These are phyloP conservation scores for Ogataea parapolymorpha DNA, from an alignment of 805 yeast genomes.

Conservation along the genomic window DNA sequence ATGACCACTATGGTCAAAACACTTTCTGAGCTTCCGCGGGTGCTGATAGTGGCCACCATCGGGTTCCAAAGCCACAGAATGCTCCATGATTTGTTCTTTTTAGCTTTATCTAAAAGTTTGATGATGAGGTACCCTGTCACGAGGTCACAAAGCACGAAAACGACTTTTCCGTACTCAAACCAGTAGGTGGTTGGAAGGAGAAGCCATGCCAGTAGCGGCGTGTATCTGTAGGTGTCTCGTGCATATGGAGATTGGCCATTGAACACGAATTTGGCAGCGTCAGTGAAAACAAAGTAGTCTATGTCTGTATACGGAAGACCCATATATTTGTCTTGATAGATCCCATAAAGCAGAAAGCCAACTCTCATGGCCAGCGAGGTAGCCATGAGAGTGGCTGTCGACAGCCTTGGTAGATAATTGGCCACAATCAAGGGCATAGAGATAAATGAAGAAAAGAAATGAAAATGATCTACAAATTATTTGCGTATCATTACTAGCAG, in stretches of 20 bases:
- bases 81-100: constrained; percentile 15
- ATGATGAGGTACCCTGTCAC: constrained; percentile 69
- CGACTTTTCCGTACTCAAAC: constrained; percentile 71
- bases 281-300: constrained; percentile 90
- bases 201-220: constrained; percentile 86
- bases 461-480: too few relatives aligned
- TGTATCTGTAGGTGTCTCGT: constrained; percentile 89
- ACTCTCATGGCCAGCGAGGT: constrained; percentile 41
- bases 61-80: constrained; percentile 86
- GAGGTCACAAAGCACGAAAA: constrained; percentile 77
- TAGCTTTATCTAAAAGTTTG: constrained; percentile 33
- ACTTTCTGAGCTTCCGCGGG: constrained; percentile 93
- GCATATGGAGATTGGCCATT: constrained; percentile 63
- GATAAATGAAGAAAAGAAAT: not conserved
- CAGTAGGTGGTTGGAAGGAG: constrained; percentile 62
- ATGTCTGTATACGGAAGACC: constrained; percentile 88
- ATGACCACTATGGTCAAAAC: constrained; percentile 75
- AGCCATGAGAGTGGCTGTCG: constrained; percentile 15
- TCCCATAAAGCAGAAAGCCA: constrained; percentile 71
- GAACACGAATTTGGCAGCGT: constrained; percentile 75
- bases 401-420: constrained; percentile 7
- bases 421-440: constrained; percentile 14
- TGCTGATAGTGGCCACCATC: constrained; percentile 88
- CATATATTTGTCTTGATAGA: constrained; percentile 80
- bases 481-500: too few relatives aligned